Percentiles rank a stretch among this genome's conserved stretches.
Conservation (phyloP, 805 yeast genomes). For the Candida koratica region DNA sequence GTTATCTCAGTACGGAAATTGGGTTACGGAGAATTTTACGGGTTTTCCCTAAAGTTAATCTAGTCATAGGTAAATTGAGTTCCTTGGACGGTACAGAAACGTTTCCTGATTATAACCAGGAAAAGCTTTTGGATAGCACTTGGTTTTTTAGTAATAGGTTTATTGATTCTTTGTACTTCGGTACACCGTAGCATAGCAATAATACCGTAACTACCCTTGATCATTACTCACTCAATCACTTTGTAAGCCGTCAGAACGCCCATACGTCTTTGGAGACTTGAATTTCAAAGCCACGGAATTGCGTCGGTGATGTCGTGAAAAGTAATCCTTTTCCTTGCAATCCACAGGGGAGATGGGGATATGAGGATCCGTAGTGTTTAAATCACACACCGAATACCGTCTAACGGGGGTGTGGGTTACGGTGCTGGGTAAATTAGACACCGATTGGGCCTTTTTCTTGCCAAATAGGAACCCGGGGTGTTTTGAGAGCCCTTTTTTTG, state of each 20-base stretch:
- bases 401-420: constrained; percentile 6
- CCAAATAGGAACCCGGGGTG: too few relatives aligned
- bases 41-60: constrained; percentile 67
- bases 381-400: constrained; percentile 15
- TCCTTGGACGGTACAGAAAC: constrained; percentile 24
- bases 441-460: constrained; percentile 7
- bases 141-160: constrained; percentile 66
- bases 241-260: too few relatives aligned
- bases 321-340: constrained; percentile 2
- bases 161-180: constrained; percentile 75
- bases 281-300: constrained; percentile 47
- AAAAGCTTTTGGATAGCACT: constrained; percentile 44
- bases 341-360: constrained; percentile 9
- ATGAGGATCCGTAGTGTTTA: constrained; percentile 8
- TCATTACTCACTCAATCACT: background rate
- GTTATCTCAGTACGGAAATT: constrained; percentile 71
- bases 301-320: constrained; percentile 34
- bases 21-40: constrained; percentile 69
- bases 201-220: background rate
- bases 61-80: constrained; percentile 68
- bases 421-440: constrained; percentile 6
- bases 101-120: constrained; percentile 26
- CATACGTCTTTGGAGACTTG: constrained; percentile 28
- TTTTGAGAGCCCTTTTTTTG: too few relatives aligned
- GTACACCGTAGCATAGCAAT: constrained; percentile 37